Evolutionary conservation across 495 filamentous ascomycete species (phyloP).

Genomic region (Bathelium albidoporum): DNA sequence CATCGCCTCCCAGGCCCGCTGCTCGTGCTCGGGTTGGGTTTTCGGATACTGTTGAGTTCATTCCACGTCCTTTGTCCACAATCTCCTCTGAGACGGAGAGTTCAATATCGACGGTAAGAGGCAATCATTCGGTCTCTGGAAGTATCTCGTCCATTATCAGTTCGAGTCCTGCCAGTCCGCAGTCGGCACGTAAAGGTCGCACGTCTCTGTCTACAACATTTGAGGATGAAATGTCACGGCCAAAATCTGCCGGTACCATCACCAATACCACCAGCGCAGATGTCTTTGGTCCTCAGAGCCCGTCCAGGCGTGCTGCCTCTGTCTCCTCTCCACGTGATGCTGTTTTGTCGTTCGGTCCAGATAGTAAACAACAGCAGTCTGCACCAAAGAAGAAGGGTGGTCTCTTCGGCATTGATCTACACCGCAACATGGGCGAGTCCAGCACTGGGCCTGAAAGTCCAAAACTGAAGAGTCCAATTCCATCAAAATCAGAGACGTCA

Average conservation of each 20-base stretch:
- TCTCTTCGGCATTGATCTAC: conserved; percentile 33
- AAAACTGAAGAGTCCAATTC: not conserved
- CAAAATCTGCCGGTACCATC: conserved; percentile 13
- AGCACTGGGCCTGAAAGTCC: conserved; percentile 32
- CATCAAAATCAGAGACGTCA: not conserved
- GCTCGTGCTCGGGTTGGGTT: conserved; percentile 48
- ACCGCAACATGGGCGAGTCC: conserved; percentile 32
- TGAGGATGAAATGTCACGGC: conserved; percentile 24
- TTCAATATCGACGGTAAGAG: conserved; percentile 49
- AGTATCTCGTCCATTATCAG: conserved; percentile 55
- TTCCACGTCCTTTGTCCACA: conserved; percentile 61
- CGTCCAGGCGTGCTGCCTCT: not conserved
- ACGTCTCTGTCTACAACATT: conserved; percentile 28
- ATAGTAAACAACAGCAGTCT: not conserved
- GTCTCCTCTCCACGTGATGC: not conserved
- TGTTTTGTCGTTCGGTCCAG: not conserved
- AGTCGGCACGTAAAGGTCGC: conserved; percentile 19
- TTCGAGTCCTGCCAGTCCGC: conserved; percentile 28
- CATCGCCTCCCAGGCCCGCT: conserved; percentile 24
- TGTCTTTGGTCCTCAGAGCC: conserved; percentile 3
- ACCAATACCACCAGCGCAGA: conserved; percentile 2
- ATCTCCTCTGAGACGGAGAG: conserved; percentile 66
- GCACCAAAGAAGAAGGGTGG: conserved; percentile 1
- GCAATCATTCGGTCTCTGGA: conserved; percentile 48
- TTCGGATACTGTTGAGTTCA: conserved; percentile 53